Conservation (phyloP, 768 basidiomycete species). For the Chalciporus pseudorubinellus region DNA sequence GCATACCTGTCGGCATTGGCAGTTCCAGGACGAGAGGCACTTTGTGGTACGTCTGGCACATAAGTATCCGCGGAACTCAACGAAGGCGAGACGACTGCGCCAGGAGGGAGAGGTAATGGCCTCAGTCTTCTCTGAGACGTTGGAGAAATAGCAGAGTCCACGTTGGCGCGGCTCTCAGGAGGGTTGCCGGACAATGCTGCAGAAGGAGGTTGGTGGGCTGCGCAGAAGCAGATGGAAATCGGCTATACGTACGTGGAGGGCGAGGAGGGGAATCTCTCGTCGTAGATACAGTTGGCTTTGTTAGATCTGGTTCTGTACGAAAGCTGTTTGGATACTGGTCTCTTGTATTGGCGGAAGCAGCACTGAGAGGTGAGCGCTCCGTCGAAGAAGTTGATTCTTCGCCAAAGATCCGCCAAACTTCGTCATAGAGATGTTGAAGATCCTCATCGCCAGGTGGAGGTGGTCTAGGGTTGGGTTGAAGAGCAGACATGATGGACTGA, state of each 20-base stretch:
- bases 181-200: conserved; percentile 15
- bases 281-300: conserved; percentile 8
- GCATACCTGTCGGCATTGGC: conserved; percentile 26
- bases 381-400: conserved; percentile 42
- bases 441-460: conserved; percentile 62
- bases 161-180: conserved; percentile 20
- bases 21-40: conserved; percentile 25
- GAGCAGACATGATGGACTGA: conserved; percentile 34
- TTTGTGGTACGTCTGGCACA: conserved; percentile 11
- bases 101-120: conserved; percentile 30
- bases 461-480: conserved; percentile 33
- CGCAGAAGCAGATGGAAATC: not conserved
- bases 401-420: conserved; percentile 67
- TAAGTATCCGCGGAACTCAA: conserved; percentile 19
- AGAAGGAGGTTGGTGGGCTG: not conserved
- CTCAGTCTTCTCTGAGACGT: conserved; percentile 26
- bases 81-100: conserved; percentile 10
- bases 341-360: conserved; percentile 16
- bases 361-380: conserved; percentile 23
- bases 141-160: conserved; percentile 28
- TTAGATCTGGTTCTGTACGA: conserved; percentile 20
- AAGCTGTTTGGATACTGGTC: conserved; percentile 19
- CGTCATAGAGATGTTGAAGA: conserved; percentile 70
- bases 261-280: conserved; percentile 21
- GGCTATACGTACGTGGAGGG: conserved; percentile 18